A percentile compares a stretch with the other conserved stretches of the same genome.
Evolutionary conservation across 1,139 yeast species (phyloP).

Genomic region (Pichia sp.): DNA sequence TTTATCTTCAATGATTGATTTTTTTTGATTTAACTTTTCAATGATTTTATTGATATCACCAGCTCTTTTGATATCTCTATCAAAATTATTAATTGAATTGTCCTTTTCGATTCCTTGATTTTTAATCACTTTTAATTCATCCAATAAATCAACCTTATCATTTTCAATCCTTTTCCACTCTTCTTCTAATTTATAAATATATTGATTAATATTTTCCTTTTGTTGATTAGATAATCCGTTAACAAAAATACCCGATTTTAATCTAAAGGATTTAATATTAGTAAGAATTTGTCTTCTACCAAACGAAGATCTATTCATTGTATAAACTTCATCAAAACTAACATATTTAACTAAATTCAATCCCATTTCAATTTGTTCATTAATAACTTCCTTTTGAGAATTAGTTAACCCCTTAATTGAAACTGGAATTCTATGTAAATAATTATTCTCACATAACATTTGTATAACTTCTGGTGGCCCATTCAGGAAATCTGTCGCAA

Average conservation of each 20-base stretch:
- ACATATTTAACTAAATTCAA: conserved; percentile 50
- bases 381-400: conserved; percentile 33
- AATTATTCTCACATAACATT: conserved; percentile 61
- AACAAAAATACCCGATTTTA: conserved; percentile 31
- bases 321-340: conserved; percentile 50
- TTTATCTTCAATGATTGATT: conserved; percentile 18
- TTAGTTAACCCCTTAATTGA: conserved; percentile 38
- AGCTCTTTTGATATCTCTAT: conserved; percentile 1
- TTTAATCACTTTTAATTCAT: conserved; percentile 11
- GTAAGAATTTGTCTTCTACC: conserved; percentile 47
- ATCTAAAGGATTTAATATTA: conserved; percentile 25
- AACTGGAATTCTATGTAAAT: conserved; percentile 61
- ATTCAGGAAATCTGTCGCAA: conserved; percentile 56
- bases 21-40: conserved; percentile 8
- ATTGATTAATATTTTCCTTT: conserved; percentile 18
- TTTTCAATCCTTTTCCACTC: conserved; percentile 10
- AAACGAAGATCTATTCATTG: conserved; percentile 49
- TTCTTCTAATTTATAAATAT: conserved; percentile 16
- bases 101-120: conserved; percentile 2
- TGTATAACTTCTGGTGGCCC: conserved; percentile 74
- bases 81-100: neutral
- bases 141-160: conserved; percentile 4
- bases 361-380: conserved; percentile 30
- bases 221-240: conserved; percentile 37
- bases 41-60: neutral